Percentiles rank a stretch among this genome's conserved stretches.
Evolutionary conservation across 805 yeast genomes (phyloP).

Genomic region (Yamadazyma phyllophila): DNA sequence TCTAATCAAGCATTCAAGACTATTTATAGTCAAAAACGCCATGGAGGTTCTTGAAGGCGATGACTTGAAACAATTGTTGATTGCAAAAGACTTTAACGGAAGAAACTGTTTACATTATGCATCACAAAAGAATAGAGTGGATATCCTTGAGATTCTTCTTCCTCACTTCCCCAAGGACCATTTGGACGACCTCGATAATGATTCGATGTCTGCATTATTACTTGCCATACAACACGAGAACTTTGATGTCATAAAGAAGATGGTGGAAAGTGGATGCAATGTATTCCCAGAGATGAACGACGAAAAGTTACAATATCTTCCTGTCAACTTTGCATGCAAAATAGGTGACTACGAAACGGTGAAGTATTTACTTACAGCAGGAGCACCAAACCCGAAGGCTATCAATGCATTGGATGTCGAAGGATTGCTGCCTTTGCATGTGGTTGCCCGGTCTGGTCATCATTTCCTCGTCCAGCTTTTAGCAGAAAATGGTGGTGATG

Average conservation of each 20-base stretch:
- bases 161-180: conserved; percentile 33
- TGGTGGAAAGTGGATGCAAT: conserved; percentile 34
- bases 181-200: conserved; percentile 60
- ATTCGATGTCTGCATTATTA: conserved; percentile 78
- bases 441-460: conserved; percentile 84
- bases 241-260: conserved; percentile 36
- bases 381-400: conserved; percentile 19
- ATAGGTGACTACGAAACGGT: conserved; percentile 74
- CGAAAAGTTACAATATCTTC: conserved; percentile 61
- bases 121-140: conserved; percentile 51
- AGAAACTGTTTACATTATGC: conserved; percentile 88
- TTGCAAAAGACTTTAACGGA: conserved; percentile 61
- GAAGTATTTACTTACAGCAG: conserved; percentile 50
- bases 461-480: conserved; percentile 64
- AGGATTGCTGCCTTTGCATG: conserved; percentile 84
- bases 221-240: conserved; percentile 73
- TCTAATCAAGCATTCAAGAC: conserved; percentile 35
- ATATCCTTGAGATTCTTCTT: conserved; percentile 42
- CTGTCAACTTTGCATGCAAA: conserved; percentile 85
- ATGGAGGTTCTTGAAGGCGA: conserved; percentile 20
- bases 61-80: conserved; percentile 22
- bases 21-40: conserved; percentile 35
- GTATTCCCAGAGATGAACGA: conserved; percentile 46
- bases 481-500: conserved; percentile 65
- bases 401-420: conserved; percentile 72